phyloP scores from a whole-genome alignment of 768 basidiomycete genomes.

The Lactarius akahatsu region DNA sequence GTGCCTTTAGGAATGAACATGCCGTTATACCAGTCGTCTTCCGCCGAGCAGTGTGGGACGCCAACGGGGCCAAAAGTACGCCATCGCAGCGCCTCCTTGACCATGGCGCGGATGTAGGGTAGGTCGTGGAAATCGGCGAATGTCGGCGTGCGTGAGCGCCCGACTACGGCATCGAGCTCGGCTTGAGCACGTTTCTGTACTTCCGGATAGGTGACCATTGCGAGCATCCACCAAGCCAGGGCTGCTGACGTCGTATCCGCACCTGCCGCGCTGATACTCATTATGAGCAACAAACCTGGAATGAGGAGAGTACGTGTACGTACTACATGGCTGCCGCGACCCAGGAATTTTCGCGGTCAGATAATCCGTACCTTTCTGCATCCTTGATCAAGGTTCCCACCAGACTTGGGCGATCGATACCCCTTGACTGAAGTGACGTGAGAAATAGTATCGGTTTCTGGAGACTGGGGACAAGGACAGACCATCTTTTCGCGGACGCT shows the following conservation, averaged over 20 bases:
- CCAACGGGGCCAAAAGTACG: slow-evolving; percentile 11
- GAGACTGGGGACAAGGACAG: not conserved
- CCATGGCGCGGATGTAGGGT: slow-evolving; percentile 25
- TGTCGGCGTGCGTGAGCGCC: slow-evolving; percentile 14
- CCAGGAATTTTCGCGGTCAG: slow-evolving; percentile 8
- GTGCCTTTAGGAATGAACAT: slow-evolving; percentile 40
- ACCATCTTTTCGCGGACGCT: slow-evolving; percentile 8
- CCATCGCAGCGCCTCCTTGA: slow-evolving; percentile 27
- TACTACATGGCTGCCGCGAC: slow-evolving; percentile 11
- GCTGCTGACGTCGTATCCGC: not conserved
- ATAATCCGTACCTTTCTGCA: not conserved
- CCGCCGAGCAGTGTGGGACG: slow-evolving; percentile 26
- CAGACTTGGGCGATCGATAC: slow-evolving; percentile 6
- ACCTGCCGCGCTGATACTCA: slow-evolving; percentile 5
- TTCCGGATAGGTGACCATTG: slow-evolving; percentile 16
- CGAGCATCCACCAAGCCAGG: slow-evolving; percentile 16
- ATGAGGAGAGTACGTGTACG: not conserved
- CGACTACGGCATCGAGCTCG: slow-evolving; percentile 21
- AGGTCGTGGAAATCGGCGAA: slow-evolving; percentile 19
- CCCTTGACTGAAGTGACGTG: not conserved
- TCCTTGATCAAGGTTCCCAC: not conserved
- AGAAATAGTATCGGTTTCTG: too few relatives aligned
- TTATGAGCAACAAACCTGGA: not conserved
- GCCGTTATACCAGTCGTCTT: slow-evolving; percentile 35
- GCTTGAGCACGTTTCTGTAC: slow-evolving; percentile 12